Percentiles rank a stretch among this genome's conserved stretches.
Conservation (phyloP, 164 flowering plant genomes). For the Aristolochia fimbriata region DNA sequence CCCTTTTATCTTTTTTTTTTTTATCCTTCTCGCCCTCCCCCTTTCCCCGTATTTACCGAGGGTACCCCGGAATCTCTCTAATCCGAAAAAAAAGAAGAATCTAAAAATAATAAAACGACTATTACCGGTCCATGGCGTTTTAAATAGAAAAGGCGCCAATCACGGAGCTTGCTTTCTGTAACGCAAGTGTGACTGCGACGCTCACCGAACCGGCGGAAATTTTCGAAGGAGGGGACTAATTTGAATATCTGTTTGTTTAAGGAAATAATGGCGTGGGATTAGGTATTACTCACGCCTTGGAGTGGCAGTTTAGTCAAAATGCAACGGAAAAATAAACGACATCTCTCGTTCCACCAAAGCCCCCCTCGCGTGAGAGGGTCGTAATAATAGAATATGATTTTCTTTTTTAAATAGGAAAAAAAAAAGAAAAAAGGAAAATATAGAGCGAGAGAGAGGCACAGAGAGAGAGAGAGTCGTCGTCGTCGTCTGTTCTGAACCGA, state of each 20-base stretch:
- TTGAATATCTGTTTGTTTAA: no score
- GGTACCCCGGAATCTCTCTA: no score
- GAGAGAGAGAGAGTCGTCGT: no score
- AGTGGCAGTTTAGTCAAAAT: conserved; percentile 4
- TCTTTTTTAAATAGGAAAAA: conserved; percentile 7
- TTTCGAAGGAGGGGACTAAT: no score
- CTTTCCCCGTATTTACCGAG: no score
- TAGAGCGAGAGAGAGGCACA: background rate
- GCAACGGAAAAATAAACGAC: background rate
- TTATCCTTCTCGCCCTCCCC: background rate
- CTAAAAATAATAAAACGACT: no score
- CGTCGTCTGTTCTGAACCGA: no score
- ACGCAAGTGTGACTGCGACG: background rate
- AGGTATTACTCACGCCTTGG: background rate
- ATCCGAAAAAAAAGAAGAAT: no score
- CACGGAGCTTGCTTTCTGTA: background rate
- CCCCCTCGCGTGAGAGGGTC: conserved; percentile 7
- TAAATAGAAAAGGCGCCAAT: background rate
- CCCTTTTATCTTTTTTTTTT: background rate
- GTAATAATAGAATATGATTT: background rate
- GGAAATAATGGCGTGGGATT: no score
- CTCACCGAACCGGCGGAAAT: background rate
- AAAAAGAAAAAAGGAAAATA: background rate
- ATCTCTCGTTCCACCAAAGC: conserved; percentile 8
- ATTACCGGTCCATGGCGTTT: no score